Evolutionary conservation across 768 basidiomycete species (phyloP), one percentile per base, ranked within the genome.

Genomic region (Termitomyces eurrhizus): DNA sequence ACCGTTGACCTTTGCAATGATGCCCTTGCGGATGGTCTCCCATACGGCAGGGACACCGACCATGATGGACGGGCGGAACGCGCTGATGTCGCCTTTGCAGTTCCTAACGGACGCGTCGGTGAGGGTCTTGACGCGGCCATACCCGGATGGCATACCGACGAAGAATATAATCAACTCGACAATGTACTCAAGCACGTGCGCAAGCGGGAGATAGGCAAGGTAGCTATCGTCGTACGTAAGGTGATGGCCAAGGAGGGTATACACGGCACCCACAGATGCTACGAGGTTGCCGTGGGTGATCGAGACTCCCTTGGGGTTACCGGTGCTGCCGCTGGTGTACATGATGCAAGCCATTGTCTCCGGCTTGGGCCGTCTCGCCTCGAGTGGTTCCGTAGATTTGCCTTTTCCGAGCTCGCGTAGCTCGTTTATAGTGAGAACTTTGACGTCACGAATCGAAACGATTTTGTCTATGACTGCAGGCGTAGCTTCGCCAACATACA

Each of bases 11-110:
- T 94, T 93, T 61, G 80, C 71, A 11, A 94, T 68, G 70, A 99
- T 95, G 36, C 95, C 95, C 78, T 99, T 99, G 61, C 95, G 87
- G 65, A 98, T 98, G 57, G 86, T 88, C 75, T 99, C 96, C 94
- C 94, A 99, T 0, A 98, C 91, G 2, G 95, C 92, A 1, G 96
- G 96, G 2, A 98, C 96, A 56, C 94, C 96, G 56, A 93, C 85
- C 83, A 98, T 88, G 74, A 97, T 87, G n/a, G 87, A 82, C 7
- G 96, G 96, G 46, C 80, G 76, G 79, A 97, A 91, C 13, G 86
- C 81, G 56, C 80, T 79, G 68, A 99, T 85, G 70, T 98, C 96
- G 52, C 96, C 96, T 60, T 88, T 83, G 69, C 82, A 83, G 45
- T 92, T 88, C 49, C 94, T 86, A 21, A 96, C 93, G n/a, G 89